Percentiles rank a stretch among this genome's conserved stretches.
Conservation (phyloP, 495 filamentous ascomycete species). For the Pseudoneurospora amorphoporcata region DNA sequence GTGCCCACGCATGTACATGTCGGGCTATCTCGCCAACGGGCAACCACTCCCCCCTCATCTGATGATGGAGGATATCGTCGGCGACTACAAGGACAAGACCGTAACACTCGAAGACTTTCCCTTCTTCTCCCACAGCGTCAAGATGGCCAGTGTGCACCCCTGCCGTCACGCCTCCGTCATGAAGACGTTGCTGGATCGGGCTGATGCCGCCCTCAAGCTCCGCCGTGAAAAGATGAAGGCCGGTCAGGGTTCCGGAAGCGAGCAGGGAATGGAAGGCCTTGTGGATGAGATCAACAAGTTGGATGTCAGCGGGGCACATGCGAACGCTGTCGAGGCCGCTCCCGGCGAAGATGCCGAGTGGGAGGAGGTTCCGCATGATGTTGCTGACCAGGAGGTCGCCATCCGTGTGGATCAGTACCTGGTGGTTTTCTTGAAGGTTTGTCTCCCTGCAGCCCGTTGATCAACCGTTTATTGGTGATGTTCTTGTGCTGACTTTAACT, state of each 20-base stretch:
- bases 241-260: conserved; percentile 32
- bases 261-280: conserved; percentile 45
- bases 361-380: conserved; percentile 63
- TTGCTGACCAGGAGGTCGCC: conserved; percentile 71
- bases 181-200: conserved; percentile 93
- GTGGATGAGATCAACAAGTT: conserved; percentile 52
- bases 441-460: not conserved
- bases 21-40: conserved; percentile 72
- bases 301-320: conserved; percentile 28
- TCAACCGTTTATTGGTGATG: not conserved
- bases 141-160: conserved; percentile 94
- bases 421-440: conserved; percentile 82
- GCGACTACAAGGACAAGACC: conserved; percentile 99
- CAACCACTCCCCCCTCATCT: conserved; percentile 75
- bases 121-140: conserved; percentile 71
- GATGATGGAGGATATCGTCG: conserved; percentile 99
- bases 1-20: conserved; percentile 90
- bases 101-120: conserved; percentile 97
- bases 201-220: conserved; percentile 84
- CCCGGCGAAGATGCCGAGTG: conserved; percentile 59
- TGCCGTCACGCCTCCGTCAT: conserved; percentile 91
- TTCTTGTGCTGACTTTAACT: conserved; percentile 6
- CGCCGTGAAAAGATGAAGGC: conserved; percentile 67
- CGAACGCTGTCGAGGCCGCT: conserved; percentile 16
- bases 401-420: conserved; percentile 97